phyloP scores from a whole-genome alignment of 2,329 filamentous ascomycete species.

The Neonectria faginata region DNA sequence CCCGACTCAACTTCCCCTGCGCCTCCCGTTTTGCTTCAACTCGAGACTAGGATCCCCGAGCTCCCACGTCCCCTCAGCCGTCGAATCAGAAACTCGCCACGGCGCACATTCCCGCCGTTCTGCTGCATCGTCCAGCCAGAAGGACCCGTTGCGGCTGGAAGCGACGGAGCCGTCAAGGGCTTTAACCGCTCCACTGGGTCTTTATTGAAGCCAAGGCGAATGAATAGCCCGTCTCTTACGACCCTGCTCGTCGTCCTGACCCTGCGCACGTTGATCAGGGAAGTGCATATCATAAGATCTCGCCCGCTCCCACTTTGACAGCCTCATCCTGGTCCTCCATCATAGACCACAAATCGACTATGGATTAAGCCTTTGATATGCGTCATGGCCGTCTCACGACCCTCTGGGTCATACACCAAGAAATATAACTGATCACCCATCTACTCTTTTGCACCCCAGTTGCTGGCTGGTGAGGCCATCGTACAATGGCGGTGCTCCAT shows the following conservation, averaged over 20 bases:
- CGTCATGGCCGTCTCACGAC: conserved; percentile 31
- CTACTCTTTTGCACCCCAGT: not conserved
- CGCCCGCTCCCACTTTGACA: conserved; percentile 6
- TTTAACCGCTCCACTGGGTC: conserved; percentile 36
- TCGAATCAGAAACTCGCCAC: conserved; percentile 38
- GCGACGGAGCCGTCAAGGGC: conserved; percentile 20
- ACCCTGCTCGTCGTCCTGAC: not conserved
- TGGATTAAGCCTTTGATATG: conserved; percentile 36
- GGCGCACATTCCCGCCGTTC: conserved; percentile 34
- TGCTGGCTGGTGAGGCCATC: conserved; percentile 6
- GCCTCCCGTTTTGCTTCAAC: conserved; percentile 9
- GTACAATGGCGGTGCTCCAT: conserved; percentile 53
- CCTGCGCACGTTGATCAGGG: conserved; percentile 20
- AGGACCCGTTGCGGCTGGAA: conserved; percentile 20
- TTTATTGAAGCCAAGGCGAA: not conserved
- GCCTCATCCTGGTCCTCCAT: conserved; percentile 26
- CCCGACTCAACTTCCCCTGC: conserved; percentile 11
- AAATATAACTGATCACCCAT: not conserved
- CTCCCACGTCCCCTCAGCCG: not conserved
- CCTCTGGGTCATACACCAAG: conserved; percentile 4
- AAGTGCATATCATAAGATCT: conserved; percentile 28
- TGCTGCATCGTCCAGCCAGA: conserved; percentile 12
- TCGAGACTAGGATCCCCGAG: conserved; percentile 23
- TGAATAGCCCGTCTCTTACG: conserved; percentile 9
- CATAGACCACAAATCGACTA: conserved; percentile 22